Conservation (phyloP, 2,329 filamentous ascomycete species). For the Diaporthe capsici region DNA sequence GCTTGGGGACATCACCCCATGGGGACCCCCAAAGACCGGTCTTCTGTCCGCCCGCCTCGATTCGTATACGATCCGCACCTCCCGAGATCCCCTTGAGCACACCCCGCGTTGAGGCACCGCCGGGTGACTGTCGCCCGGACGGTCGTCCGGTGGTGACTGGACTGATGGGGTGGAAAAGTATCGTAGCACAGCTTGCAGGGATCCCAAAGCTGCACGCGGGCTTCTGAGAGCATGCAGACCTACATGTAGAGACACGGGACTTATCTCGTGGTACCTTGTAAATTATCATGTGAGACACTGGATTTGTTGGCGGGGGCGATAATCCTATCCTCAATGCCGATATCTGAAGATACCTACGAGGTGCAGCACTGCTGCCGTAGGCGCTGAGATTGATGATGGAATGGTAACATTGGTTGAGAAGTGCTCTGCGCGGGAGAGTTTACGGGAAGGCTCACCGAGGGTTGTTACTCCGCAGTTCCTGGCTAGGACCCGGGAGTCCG, state of each 20-base stretch:
- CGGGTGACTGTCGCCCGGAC: constrained; percentile 27
- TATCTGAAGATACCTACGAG: neutral
- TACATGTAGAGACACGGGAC: neutral
- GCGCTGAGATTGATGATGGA: neutral
- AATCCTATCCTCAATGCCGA: neutral
- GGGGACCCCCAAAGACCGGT: neutral
- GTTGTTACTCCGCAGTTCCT: constrained; percentile 1
- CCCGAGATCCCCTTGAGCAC: neutral
- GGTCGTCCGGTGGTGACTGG: neutral
- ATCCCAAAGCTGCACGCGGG: neutral
- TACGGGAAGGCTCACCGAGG: constrained; percentile 22
- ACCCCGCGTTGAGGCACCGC: neutral
- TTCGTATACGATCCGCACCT: constrained; percentile 6
- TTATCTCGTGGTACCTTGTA: neutral
- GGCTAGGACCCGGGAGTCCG: neutral
- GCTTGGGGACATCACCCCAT: constrained; percentile 18
- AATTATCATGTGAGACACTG: neutral
- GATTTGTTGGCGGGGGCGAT: neutral
- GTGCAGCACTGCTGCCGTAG: neutral
- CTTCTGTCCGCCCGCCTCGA: constrained; percentile 25
- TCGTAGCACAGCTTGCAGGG: constrained; percentile 24
- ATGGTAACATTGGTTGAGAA: neutral
- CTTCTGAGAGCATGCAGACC: neutral
- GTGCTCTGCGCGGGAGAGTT: constrained; percentile 5
- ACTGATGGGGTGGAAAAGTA: neutral